Conservation (phyloP, 2,329 filamentous ascomycete genomes). For the Domatiomyces catenatus region DNA sequence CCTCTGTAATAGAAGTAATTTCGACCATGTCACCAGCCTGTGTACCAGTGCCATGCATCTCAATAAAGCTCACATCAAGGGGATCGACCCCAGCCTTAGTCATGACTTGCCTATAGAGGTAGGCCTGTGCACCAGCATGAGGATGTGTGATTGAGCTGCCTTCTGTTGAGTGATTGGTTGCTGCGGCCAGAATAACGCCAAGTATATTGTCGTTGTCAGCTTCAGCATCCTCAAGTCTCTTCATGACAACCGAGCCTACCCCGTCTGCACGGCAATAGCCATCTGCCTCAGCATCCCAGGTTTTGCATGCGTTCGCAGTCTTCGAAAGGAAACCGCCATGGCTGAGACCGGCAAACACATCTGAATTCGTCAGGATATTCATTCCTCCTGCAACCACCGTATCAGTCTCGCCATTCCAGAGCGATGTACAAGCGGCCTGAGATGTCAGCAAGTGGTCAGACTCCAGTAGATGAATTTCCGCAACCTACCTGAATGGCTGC, state of each 20-base stretch:
- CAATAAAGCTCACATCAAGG: slow-evolving; percentile 63
- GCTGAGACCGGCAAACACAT: slow-evolving; percentile 22
- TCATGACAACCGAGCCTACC: slow-evolving; percentile 35
- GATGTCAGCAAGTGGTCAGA: no score
- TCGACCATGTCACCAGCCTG: slow-evolving; percentile 72
- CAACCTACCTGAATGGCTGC: no score
- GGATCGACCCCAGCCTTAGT: slow-evolving; percentile 40
- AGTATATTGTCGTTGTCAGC: slow-evolving; percentile 35
- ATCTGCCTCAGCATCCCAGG: slow-evolving; percentile 34
- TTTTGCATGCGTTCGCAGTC: slow-evolving; percentile 34
- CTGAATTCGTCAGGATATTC: slow-evolving; percentile 47
- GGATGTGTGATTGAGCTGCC: slow-evolving; percentile 27
- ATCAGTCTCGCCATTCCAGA: slow-evolving; percentile 55
- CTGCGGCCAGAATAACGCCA: slow-evolving; percentile 29
- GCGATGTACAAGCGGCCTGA: slow-evolving; percentile 47
- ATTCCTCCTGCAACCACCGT: slow-evolving; percentile 58
- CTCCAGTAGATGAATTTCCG: no score
- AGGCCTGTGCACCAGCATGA: slow-evolving; percentile 18
- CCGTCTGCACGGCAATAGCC: slow-evolving; percentile 42
- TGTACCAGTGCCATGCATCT: slow-evolving; percentile 82
- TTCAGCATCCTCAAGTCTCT: slow-evolving; percentile 35
- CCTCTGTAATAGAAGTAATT: slow-evolving; percentile 58
- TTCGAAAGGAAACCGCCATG: slow-evolving; percentile 26
- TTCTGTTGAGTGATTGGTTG: slow-evolving; percentile 31
- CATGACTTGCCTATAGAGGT: slow-evolving; percentile 25